Base-by-base conservation (phyloP, 208 protist genomes). In the Leishmania turanica region DNA sequence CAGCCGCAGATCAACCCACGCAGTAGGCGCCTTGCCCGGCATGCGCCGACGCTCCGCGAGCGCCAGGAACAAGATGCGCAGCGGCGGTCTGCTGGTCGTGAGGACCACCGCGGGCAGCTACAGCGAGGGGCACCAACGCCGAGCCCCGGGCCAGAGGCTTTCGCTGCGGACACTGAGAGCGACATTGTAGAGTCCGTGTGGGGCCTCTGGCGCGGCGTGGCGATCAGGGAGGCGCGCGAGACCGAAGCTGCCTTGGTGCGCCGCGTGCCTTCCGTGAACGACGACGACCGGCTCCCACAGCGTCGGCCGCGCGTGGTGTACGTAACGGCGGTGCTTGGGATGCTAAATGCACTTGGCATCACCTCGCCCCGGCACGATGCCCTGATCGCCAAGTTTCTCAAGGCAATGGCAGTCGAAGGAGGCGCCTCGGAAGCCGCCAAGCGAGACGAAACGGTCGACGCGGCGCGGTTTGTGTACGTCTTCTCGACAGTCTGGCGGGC, bases 311-410 rank as follows among this genome's bases (percentile, higher is more conserved):
- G 58, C 24, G 78, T 78, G 21, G 78, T 88, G 77, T 62, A 70
- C 56, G 68, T 79, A 66, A 66, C 70, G 31, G 85, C 75, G 62
- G 72, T 76, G 53, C 69, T 77, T 34, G 71, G 68, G 69, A 89
- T 86, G 88, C 84, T 76, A 62, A 73, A 37, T 6, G 71, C 77
- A 21, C 71, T 84, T 53, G 82, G 82, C 9, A 65, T 85, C 54
- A 62, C 51, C 13, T 34, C 77, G 0, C 77, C 85, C 6, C 78
- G 80, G 31, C 82, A 88, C 83, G 53, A 54, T n/a, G 79, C 75
- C 37, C 60, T 91, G 15, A 75, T 85, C 21, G 81, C 86, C 37
- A 93, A 93, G 68, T 93, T 93, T 70, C 66, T 91, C 13, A 34
- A 27, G 13, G 88, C 87, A 2, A 75, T 91, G 9, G 81, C 78